Evolutionary conservation across 1,284 basidiomycete species (phyloP).

Genomic region (Quambalaria eucalypti): DNA sequence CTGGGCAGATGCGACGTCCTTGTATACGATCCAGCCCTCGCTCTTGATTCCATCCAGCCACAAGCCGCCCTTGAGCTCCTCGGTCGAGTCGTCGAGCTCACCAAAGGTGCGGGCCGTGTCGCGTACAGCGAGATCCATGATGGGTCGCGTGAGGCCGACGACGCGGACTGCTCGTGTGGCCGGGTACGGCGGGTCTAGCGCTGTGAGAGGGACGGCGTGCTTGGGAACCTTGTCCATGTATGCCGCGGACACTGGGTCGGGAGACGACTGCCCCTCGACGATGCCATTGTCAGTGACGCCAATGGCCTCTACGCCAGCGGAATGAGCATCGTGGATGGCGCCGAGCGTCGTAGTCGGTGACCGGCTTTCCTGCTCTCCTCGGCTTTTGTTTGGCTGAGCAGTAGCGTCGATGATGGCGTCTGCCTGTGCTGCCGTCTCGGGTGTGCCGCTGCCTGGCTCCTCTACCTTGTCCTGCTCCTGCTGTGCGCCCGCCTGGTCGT

Average conservation of each 20-base stretch:
- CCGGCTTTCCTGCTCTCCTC: neutral
- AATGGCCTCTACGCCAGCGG: neutral
- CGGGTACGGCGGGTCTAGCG: neutral
- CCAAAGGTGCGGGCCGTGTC: neutral
- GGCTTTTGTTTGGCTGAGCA: neutral
- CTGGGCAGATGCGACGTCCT: neutral
- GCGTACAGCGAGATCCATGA: neutral
- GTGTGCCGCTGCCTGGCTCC: too few relatives aligned
- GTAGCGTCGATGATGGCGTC: neutral
- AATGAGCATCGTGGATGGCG: neutral
- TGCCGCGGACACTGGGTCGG: neutral
- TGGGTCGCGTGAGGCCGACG: neutral
- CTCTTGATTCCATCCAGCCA: conserved; percentile 1
- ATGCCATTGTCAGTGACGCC: neutral
- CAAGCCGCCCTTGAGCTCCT: neutral
- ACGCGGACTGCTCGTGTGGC: neutral
- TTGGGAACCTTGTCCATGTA: neutral
- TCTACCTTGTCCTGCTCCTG: neutral
- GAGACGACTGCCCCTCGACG: neutral
- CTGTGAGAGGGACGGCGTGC: neutral
- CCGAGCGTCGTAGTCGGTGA: neutral
- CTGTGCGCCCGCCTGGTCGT: neutral
- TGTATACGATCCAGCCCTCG: neutral
- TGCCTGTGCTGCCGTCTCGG: too few relatives aligned
- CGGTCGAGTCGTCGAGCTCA: neutral